These are phyloP conservation scores for Blastobotrys arbuscula DNA, from an alignment of 1,139 yeast species.

Conservation along the genomic window DNA sequence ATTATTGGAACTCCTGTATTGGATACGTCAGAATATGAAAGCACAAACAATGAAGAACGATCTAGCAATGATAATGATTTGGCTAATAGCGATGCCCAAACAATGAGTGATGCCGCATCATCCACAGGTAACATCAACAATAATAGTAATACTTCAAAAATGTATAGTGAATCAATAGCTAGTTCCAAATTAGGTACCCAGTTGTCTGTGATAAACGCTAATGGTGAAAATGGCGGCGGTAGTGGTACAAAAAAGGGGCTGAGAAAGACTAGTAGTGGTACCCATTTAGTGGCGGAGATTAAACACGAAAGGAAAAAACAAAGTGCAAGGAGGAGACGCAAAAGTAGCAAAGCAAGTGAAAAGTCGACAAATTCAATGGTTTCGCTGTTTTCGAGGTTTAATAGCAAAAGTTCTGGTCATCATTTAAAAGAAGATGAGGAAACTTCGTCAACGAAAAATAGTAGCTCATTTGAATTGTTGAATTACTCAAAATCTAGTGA, in stretches of 20 bases:
- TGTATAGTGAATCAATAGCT: background rate
- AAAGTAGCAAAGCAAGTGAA: constrained; percentile 5
- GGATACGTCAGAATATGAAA: background rate
- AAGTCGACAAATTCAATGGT: constrained; percentile 5
- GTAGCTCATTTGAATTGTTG: constrained; percentile 11
- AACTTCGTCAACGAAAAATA: constrained; percentile 7
- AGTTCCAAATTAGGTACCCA: background rate
- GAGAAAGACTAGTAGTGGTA: constrained; percentile 7
- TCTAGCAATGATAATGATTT: background rate
- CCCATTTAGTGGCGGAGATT: constrained; percentile 4
- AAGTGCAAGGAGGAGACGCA: constrained; percentile 3
- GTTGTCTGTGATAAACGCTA: background rate
- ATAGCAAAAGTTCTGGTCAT: background rate
- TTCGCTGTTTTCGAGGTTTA: constrained; percentile 8
- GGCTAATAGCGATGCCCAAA: background rate
- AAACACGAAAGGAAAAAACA: constrained; percentile 7
- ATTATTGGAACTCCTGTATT: constrained; percentile 1
- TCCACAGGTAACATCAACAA: background rate
- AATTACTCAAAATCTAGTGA: background rate
- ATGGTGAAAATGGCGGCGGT: background rate
- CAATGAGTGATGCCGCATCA: background rate
- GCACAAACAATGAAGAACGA: background rate
- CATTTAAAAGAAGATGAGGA: background rate
- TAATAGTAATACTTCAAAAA: background rate
- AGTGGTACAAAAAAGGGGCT: background rate